Percentiles rank a stretch among this genome's conserved stretches.
phyloP scores from a whole-genome alignment of 208 protist species.

The Leishmania mexicana region DNA sequence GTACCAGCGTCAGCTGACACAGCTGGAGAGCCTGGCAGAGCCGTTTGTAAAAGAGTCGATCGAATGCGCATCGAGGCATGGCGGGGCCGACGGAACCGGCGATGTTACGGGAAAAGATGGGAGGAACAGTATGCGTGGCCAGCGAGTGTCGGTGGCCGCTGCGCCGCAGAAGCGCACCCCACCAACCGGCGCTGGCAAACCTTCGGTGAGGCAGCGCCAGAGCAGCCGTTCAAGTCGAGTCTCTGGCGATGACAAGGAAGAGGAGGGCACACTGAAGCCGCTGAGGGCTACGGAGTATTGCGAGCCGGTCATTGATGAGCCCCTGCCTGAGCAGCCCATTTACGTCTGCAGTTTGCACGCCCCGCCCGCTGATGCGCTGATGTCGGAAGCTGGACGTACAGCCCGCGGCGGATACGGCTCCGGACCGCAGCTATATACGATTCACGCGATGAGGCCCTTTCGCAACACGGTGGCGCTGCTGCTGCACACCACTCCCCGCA shows the following conservation, averaged over 20 bases:
- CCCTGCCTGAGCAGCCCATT: slow-evolving; percentile 20
- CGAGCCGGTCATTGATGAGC: slow-evolving; percentile 28
- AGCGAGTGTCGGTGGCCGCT: neutral
- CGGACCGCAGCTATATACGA: slow-evolving; percentile 61
- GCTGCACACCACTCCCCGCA: slow-evolving; percentile 63
- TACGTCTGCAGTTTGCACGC: slow-evolving; percentile 36
- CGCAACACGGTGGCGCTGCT: slow-evolving; percentile 73
- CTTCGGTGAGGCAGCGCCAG: neutral
- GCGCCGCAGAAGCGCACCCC: slow-evolving; percentile 1
- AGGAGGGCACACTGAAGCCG: neutral
- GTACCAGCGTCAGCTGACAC: slow-evolving; percentile 36
- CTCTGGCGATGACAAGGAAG: neutral
- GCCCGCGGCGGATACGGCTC: neutral
- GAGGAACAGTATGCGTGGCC: slow-evolving; percentile 1
- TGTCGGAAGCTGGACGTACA: neutral
- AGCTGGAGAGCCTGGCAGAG: slow-evolving; percentile 16
- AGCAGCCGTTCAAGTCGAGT: neutral
- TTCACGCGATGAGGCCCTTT: slow-evolving; percentile 63
- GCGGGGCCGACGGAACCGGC: neutral
- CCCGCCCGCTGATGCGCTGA: neutral
- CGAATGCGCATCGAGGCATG: too few species aligned
- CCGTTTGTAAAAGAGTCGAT: slow-evolving; percentile 10
- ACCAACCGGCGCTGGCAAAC: neutral
- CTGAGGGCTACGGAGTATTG: slow-evolving; percentile 31
- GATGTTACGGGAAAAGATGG: neutral